phyloP scores from a whole-genome alignment of 768 basidiomycete species.

The Trametes elegans region DNA sequence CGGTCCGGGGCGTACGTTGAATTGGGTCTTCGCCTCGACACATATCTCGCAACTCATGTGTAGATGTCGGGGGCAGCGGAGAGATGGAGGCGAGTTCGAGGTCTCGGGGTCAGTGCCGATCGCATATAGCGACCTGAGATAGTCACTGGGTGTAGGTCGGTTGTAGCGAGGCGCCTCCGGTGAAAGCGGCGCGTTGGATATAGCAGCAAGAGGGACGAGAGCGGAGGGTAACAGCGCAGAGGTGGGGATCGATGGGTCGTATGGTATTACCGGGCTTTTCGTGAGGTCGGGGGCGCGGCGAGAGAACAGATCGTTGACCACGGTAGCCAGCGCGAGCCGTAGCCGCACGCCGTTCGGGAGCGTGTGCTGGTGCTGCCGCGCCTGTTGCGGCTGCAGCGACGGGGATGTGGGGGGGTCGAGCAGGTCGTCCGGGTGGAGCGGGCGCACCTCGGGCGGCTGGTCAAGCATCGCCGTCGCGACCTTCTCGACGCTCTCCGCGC shows the following conservation, averaged over 20 bases:
- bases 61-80: conserved; percentile 72
- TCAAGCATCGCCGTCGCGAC: conserved; percentile 79
- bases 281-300: conserved; percentile 53
- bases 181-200: conserved; percentile 9
- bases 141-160: conserved; percentile 32
- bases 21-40: conserved; percentile 50
- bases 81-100: conserved; percentile 57
- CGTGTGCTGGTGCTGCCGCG: conserved; percentile 48
- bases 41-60: conserved; percentile 76
- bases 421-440: conserved; percentile 52
- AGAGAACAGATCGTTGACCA: conserved; percentile 82
- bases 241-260: conserved; percentile 26
- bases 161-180: conserved; percentile 4
- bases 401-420: conserved; percentile 54
- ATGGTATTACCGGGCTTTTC: conserved; percentile 8
- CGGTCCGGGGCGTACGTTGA: conserved; percentile 8
- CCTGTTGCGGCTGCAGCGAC: conserved; percentile 35
- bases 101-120: conserved; percentile 61
- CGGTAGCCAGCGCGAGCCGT: conserved; percentile 68
- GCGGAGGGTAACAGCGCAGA: conserved; percentile 31
- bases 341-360: conserved; percentile 82
- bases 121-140: conserved; percentile 51
- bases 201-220: conserved; percentile 26
- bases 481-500: conserved; percentile 81
- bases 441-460: conserved; percentile 67